Base-by-base conservation (phyloP, 495 filamentous ascomycete species). In the Baudoinia panamericana region DNA sequence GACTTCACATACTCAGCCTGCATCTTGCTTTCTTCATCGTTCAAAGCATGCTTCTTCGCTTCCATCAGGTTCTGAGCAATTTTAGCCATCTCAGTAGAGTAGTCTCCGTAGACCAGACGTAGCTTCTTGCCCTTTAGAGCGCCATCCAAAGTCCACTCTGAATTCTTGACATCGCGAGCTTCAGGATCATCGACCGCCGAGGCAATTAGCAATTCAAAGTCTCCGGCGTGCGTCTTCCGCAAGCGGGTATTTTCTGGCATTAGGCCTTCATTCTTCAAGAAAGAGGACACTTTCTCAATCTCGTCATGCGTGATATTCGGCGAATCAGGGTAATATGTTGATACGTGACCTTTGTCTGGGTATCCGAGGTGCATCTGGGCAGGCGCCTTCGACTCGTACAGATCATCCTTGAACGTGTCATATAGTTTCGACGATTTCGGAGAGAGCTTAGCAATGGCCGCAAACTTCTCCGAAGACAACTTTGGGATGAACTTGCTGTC, bases 401-500 rank as follows among this genome's bases (percentile, higher is more conserved):
- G 78, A 23, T 74, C 76, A 36, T 80, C 79, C 21, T 74, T 68
- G 33, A 76, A 72, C 36, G 73, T 75, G 47, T 80, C 66, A 49
- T 81, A 86, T 29, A 75, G 67, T 28, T 55, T 37, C 50, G 75
- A 69, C 2, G 76, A 75, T 33, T 67, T 63, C 6, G 69, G 62
- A 0, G 76, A 77, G 12, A 63, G 62, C 15, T 75, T 69, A 16
- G 82, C 78, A n/a, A 97, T 62, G 44, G 76, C 72, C 24, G 75
- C 69, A 40, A 97, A 69, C 22, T 71, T 69, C 13, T 74, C 69
- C 34, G 74, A 64, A 10, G 71, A 58, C 42, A 86, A 70, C 29
- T 87, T 70, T 7, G 90, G 90, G 39, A 97, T 75, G 59, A 95
- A 94, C 56, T 96, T 97, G 44, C 78, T 72, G 57, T 97, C 90